These are phyloP conservation scores for Persicaria tinctoria DNA, from an alignment of 148 eudicot genomes.

Conservation along the genomic window DNA sequence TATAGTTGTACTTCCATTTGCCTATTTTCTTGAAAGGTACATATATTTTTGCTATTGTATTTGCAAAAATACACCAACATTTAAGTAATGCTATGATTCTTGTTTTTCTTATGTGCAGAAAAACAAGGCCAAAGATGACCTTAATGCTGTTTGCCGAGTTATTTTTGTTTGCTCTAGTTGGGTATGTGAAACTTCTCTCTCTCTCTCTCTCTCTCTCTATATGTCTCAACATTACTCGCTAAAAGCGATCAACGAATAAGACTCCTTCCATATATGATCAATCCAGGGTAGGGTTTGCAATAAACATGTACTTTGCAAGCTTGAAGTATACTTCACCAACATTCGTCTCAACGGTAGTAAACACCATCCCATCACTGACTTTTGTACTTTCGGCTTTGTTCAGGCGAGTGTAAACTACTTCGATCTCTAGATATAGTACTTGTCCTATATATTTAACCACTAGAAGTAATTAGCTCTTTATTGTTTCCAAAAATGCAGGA, in stretches of 20 bases:
- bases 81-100: not conserved
- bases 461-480: not conserved
- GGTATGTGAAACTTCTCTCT: slow-evolving; percentile 19
- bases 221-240: not conserved
- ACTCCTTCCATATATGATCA: slow-evolving; percentile 3
- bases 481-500: slow-evolving; percentile 16
- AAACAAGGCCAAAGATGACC: slow-evolving; percentile 43
- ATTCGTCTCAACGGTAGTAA: slow-evolving; percentile 38
- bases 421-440: too few relatives aligned
- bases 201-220: not conserved
- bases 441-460: not conserved
- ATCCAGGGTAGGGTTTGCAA: slow-evolving; percentile 39
- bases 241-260: not conserved
- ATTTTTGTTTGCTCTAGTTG: slow-evolving; percentile 35
- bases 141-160: slow-evolving; percentile 24
- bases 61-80: too few relatives aligned
- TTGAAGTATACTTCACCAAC: slow-evolving; percentile 39
- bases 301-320: slow-evolving; percentile 48
- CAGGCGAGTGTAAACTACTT: slow-evolving; percentile 19
- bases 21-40: slow-evolving; percentile 37
- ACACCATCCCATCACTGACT: slow-evolving; percentile 36
- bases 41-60: not conserved
- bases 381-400: slow-evolving; percentile 30
- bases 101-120: slow-evolving; percentile 25
- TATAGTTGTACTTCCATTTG: slow-evolving; percentile 31